phyloP scores from a whole-genome alignment of 2,329 filamentous ascomycete genomes.

The Fusarium sp. region DNA sequence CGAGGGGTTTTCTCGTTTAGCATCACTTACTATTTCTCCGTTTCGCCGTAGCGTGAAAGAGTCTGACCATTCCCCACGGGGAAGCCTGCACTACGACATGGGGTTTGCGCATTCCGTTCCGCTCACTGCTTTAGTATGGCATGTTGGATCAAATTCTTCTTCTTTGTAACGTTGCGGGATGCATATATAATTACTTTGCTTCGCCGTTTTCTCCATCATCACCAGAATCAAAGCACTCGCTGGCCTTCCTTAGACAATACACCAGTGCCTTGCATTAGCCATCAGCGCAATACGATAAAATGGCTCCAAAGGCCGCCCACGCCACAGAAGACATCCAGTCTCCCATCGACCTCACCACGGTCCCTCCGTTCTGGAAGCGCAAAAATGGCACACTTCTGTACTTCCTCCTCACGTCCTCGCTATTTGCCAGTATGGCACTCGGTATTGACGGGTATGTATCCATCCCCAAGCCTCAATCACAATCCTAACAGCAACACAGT shows the following conservation, averaged over 20 bases:
- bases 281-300: constrained; percentile 17
- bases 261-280: background rate
- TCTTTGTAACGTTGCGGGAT: background rate
- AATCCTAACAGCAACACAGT: background rate
- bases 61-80: constrained; percentile 37
- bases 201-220: background rate
- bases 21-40: constrained; percentile 18
- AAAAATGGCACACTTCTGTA: constrained; percentile 60
- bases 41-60: constrained; percentile 19
- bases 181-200: constrained; percentile 31
- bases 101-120: background rate
- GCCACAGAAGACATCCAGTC: constrained; percentile 50
- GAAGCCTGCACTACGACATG: constrained; percentile 28
- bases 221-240: background rate
- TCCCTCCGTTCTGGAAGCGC: constrained; percentile 54
- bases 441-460: constrained; percentile 58
- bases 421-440: constrained; percentile 57
- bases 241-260: too few relatives aligned
- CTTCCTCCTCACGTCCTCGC: constrained; percentile 59
- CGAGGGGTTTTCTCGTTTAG: constrained; percentile 5
- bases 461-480: fast-evolving
- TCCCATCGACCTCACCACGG: constrained; percentile 50
- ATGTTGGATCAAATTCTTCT: background rate
- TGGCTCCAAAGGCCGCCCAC: constrained; percentile 53
- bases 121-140: background rate